Evolutionary conservation across 495 filamentous ascomycete species (phyloP), one percentile per base, ranked within the genome.

Genomic region (Halenospora varia): DNA sequence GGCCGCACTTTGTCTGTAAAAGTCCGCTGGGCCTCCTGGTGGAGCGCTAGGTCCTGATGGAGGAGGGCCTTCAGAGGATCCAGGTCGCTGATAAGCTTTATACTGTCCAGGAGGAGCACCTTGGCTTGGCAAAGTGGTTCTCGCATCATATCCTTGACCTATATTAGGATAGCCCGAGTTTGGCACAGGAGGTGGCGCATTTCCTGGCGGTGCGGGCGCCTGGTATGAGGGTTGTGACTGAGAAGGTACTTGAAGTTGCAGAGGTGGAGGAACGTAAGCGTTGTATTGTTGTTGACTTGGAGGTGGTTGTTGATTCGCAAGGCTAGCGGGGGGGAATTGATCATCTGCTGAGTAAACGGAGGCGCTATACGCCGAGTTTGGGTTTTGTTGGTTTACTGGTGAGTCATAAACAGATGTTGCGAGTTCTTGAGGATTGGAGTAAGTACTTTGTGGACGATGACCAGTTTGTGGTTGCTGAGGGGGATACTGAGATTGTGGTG

Each of bases 341-440:
- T 87, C 81, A 2, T 88, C 85, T 29, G 75, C 71, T 1, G 81
- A 77, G 63, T 88, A 87, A 50, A 73, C 71, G 3, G 85, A 81
- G 3, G 82, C 76, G 6, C 80, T 79, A 56, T 87, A 88, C 2
- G 55, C 24, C 11, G 61, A 57, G 13, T 59, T 48, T 0, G 82
- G 75, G 51, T 78, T 75, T 53, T 77, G 80, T 48, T 79, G 78
- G 26, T 84, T 85, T 40, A 89, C 80, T 18, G 90, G 90, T 4
- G 88, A 89, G 65, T 93, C 88, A 61, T 94, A 95, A 10, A 82
- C 82, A 4, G 88, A 88, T n/a, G 90, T 91, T 26, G 88, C 87
- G 41, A 95, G 75, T 75, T 95, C 90, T 69, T 93, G 90, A 0
- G 90, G 89, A 46, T 86, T 83, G 57, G 59, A 71, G 62, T 88